These are phyloP conservation scores for Evansstolkia leycettana DNA, from an alignment of 495 filamentous ascomycete genomes.

Conservation along the genomic window DNA sequence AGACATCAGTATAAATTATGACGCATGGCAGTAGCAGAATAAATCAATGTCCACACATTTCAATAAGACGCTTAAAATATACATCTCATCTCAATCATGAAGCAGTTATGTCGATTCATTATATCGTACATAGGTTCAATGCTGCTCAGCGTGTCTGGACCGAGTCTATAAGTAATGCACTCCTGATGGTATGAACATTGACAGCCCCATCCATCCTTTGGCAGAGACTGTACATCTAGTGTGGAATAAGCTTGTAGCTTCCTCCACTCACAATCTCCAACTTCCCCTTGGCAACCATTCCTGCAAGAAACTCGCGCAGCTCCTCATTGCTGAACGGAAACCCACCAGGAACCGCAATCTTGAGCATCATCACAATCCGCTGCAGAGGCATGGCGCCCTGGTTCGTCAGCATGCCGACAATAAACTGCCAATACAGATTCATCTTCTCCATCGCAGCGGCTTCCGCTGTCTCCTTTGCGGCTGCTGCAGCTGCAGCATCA, in stretches of 20 bases:
- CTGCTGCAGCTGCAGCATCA: constrained; percentile 36
- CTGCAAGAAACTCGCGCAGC: constrained; percentile 61
- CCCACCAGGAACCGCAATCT: constrained; percentile 73
- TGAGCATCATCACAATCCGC: constrained; percentile 87
- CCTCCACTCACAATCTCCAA: constrained; percentile 59
- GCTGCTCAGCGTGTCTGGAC: no score
- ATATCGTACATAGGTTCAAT: no score
- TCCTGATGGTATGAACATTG: no score
- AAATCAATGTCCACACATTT: no score
- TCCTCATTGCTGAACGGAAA: constrained; percentile 74
- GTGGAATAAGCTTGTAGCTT: constrained; percentile 44
- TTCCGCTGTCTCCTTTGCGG: constrained; percentile 31
- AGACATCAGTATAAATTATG: no score
- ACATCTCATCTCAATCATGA: no score
- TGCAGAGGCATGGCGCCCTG: constrained; percentile 65
- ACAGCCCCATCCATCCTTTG: no score
- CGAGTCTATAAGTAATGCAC: no score
- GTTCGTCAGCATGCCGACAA: constrained; percentile 91
- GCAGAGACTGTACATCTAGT: no score
- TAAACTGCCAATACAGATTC: constrained; percentile 78
- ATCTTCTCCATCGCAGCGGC: constrained; percentile 60
- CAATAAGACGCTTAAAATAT: no score
- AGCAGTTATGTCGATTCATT: no score
- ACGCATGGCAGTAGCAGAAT: no score
- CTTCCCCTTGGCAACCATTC: constrained; percentile 58